Percentiles rank a stretch among this genome's conserved stretches.
phyloP scores from a whole-genome alignment of 2,329 filamentous ascomycete genomes.

The Lachnellula occidentalis region DNA sequence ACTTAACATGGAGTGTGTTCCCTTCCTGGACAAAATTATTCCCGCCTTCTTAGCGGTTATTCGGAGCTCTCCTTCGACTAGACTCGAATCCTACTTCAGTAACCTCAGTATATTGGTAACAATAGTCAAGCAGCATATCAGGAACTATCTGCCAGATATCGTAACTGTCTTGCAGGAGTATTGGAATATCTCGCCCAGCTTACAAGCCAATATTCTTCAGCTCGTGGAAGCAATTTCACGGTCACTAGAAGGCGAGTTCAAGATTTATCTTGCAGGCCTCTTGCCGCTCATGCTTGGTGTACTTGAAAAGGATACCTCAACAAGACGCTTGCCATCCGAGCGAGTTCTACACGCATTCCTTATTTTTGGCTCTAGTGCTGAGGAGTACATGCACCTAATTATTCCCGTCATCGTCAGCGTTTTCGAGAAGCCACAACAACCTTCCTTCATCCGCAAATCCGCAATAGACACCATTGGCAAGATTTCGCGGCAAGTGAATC shows the following conservation, averaged over 20 bases:
- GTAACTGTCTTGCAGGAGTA: constrained; percentile 83
- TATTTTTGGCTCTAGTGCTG: constrained; percentile 89
- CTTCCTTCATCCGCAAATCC: constrained; percentile 71
- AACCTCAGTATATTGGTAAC: constrained; percentile 88
- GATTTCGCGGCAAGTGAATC: constrained; percentile 90
- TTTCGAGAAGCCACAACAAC: constrained; percentile 84
- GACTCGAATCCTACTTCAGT: constrained; percentile 94
- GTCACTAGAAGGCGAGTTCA: constrained; percentile 95
- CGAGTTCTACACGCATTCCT: constrained; percentile 91
- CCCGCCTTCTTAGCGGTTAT: constrained; percentile 92
- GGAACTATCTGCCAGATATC: constrained; percentile 82
- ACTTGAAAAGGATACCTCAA: constrained; percentile 76
- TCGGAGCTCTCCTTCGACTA: constrained; percentile 67
- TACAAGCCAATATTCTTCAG: constrained; percentile 87
- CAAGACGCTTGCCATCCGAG: constrained; percentile 76
- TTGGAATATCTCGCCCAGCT: constrained; percentile 73
- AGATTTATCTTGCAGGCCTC: constrained; percentile 84
- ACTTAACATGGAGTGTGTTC: constrained; percentile 89
- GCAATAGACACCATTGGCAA: constrained; percentile 95
- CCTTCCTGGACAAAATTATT: constrained; percentile 89
- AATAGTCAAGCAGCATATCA: constrained; percentile 94
- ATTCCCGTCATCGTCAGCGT: constrained; percentile 91
- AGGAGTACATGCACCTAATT: constrained; percentile 99
- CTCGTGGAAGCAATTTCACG: constrained; percentile 91
- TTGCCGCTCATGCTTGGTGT: constrained; percentile 92